Evolutionary conservation across 2,329 filamentous ascomycete genomes (phyloP), one percentile per base, ranked within the genome.

Genomic region (Phialemoniopsis sp.): DNA sequence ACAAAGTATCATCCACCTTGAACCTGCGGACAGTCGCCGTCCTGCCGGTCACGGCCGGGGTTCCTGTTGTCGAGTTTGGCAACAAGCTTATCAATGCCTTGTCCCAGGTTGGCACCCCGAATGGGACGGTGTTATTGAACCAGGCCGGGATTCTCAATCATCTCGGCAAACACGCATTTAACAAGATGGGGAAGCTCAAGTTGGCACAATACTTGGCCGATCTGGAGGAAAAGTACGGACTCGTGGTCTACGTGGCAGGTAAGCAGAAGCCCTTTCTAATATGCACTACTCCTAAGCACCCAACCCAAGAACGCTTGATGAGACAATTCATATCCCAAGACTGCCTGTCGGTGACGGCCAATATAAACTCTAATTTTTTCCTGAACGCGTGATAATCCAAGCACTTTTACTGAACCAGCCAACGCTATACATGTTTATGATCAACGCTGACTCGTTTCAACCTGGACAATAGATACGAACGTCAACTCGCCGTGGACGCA

Each of bases 401-500:
- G 12, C 15, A n/a, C 8, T 15, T 13, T 19, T 8, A 21, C 3
- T 29, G 16, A 37, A 16, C 9, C 28, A 16, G 13, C 8, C 5
- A n/a, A 13, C 5, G 30, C 30, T 32, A 8, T 9, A 8, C 30
- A 32, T 32, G 13, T n/a, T 13, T 13, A 32, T 5, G 30, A 32
- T 32, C 30, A 32, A n/a, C 38, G 32, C 36, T 47, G 19, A 45
- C 43, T 41, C 34, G 13, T 38, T 45, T 21, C 15, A 34, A n/a
- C 34, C n/a, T 38, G 42, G n/a, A 38, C 19, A 21, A 34, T 37
- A 84, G 93, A 98, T 60, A 98, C 94, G 5, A 95, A 83, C 44
- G 93, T 97, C 52, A 97, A 95, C 53, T 89, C 94, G 2, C 90
- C 91, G 1, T 98, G 93, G 93, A 98, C 94, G 1, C 89, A 96